Evolutionary conservation across 2,329 filamentous ascomycete species (phyloP), one percentile per base, ranked within the genome.

Genomic region (Lasiodiplodia sp.): DNA sequence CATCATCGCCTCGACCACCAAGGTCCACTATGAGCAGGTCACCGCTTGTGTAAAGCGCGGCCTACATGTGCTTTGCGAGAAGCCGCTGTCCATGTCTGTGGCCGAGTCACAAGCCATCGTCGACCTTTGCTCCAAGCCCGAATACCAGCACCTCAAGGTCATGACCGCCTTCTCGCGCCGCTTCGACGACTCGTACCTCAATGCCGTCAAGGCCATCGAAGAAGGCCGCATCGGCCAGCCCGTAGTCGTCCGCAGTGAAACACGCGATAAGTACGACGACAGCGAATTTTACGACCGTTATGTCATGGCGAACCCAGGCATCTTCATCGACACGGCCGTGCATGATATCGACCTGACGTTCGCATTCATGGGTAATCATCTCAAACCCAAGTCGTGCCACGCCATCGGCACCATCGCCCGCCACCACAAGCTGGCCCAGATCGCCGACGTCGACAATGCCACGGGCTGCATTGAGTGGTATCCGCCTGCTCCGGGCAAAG

Each of bases 151-250:
- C 18, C 72, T 82, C 14, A 81, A 82, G 70, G 77, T 83, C 69
- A 83, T 84, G 81, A 77, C 75, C 52, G 82, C 79, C n/a, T 83
- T 83, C 74, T 82, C 80, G 3, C 76, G 83, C 3, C 78, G 82
- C 4, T 84, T 84, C 69, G 82, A 84, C 68, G 80, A 76, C 51
- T 79, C 77, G 40, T 84, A 84, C 72, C 75, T 76, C 4, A 78
- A 81, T 62, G 78, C 78, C 2, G 73, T 73, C 4, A 69, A 74
- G n/a, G 80, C 81, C 68, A 74, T 81, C 25, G 68, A 76, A 8
- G 68, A 72, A 1, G 79, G 80, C 6, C 72, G 73, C 4, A 82
- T 83, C 34, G 82, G 83, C 3, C 66, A 73, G 3, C 81, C 82
- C 0, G 77, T 79, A 2, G 73, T 83, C 28, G 69, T 84, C 0